phyloP scores from a whole-genome alignment of 768 basidiomycete genomes.

The Pulveroboletus frians region DNA sequence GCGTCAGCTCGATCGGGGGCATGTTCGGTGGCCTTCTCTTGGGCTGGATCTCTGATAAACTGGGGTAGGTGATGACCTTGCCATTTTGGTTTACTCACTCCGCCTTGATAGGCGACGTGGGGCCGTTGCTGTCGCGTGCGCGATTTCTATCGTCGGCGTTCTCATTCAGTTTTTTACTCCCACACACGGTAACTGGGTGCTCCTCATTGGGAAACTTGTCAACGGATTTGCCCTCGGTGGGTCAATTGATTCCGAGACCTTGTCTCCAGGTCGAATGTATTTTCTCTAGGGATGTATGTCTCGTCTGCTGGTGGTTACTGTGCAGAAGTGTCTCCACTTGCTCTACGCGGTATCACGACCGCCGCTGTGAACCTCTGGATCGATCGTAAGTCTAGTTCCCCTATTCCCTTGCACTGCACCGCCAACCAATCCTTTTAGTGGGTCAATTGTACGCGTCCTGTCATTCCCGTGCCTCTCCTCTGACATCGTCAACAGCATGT shows the following conservation, averaged over 20 bases:
- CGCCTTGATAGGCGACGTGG: conserved; percentile 18
- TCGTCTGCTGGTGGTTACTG: conserved; percentile 23
- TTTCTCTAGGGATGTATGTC: conserved; percentile 18
- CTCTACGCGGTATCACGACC: conserved; percentile 23
- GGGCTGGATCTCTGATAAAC: conserved; percentile 19
- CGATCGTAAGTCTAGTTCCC: conserved; percentile 10
- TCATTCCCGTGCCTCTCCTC: not conserved
- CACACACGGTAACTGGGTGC: conserved; percentile 20
- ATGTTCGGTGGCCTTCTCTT: conserved; percentile 25
- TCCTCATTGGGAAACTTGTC: conserved; percentile 23
- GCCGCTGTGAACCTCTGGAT: conserved; percentile 25
- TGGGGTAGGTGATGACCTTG: conserved; percentile 11
- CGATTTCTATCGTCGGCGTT: conserved; percentile 19
- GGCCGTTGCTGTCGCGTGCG: conserved; percentile 18
- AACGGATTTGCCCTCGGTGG: conserved; percentile 25
- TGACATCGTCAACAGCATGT: conserved; percentile 12
- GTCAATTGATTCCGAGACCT: not conserved
- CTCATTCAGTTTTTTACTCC: conserved; percentile 24
- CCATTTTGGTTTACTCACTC: not conserved
- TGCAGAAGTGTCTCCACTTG: conserved; percentile 28
- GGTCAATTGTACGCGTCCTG: conserved; percentile 19
- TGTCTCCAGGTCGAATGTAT: not conserved
- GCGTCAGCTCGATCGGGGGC: conserved; percentile 20
- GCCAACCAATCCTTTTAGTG: conserved; percentile 4
- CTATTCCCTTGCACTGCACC: rapidly evolving